phyloP scores from a whole-genome alignment of 495 filamentous ascomycete species.

The Penicillium macrosclerotiorum region DNA sequence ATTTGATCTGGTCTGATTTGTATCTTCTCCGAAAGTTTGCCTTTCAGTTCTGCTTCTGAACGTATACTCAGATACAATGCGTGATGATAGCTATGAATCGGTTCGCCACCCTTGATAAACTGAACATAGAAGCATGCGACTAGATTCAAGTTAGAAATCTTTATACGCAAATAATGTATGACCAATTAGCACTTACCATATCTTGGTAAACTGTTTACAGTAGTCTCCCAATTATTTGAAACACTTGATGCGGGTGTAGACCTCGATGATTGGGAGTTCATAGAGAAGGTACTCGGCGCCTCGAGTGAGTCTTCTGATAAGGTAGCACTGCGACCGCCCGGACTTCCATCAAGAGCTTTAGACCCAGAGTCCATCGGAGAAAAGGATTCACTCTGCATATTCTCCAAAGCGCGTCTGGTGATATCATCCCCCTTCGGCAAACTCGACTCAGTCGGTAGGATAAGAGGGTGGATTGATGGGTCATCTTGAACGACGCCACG shows the following conservation, averaged over 20 bases:
- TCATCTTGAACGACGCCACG: neutral
- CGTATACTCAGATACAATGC: conserved; percentile 75
- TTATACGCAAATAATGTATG: neutral
- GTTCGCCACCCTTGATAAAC: conserved; percentile 43
- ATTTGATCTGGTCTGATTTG: conserved; percentile 65
- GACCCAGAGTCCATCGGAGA: neutral
- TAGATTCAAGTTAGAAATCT: conserved; percentile 20
- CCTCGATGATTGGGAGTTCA: neutral
- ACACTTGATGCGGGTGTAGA: neutral
- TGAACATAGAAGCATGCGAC: conserved; percentile 80
- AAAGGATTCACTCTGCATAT: neutral
- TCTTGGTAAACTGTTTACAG: neutral
- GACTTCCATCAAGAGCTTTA: neutral
- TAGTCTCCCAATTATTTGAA: neutral
- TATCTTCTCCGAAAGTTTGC: conserved; percentile 64
- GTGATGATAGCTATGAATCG: conserved; percentile 61
- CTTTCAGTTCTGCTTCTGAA: conserved; percentile 61
- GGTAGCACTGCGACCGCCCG: neutral
- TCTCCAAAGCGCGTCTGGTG: neutral
- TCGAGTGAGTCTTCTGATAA: neutral
- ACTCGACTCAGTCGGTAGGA: neutral
- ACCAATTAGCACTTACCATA: neutral
- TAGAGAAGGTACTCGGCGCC: neutral
- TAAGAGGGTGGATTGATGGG: neutral
- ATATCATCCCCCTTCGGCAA: neutral